A percentile compares a stretch with the other conserved stretches of the same genome.
Conservation (phyloP, 2,329 filamentous ascomycete genomes). For the Aspergillus sp. region DNA sequence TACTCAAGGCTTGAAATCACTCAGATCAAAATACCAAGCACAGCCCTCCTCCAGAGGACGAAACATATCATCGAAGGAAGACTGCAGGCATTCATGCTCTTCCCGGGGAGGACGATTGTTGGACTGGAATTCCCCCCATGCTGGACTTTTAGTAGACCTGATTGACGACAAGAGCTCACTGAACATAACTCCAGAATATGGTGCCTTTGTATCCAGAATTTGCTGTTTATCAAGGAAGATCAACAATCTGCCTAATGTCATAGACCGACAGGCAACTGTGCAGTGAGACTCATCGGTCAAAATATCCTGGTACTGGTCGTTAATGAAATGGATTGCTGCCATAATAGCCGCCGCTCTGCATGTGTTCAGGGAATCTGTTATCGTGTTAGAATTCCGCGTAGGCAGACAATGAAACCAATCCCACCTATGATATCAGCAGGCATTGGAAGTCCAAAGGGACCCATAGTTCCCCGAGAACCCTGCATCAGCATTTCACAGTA, state of each 20-base stretch:
- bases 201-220: background rate
- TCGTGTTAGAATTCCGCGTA: background rate
- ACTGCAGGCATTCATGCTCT: no score
- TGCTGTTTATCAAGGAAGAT: background rate
- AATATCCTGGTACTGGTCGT: no score
- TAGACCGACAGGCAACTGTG: background rate
- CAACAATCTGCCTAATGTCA: background rate
- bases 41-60: no score
- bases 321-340: no score
- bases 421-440: background rate
- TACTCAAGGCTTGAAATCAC: no score
- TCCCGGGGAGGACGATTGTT: no score
- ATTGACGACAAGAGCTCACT: background rate
- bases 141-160: no score
- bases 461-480: background rate
- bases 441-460: background rate
- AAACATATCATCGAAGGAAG: no score
- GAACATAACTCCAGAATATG: background rate
- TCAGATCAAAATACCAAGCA: no score
- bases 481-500: fast-evolving
- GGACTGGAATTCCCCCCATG: no score
- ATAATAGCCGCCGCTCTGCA: background rate
- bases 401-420: no score
- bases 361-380: background rate
- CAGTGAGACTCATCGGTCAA: background rate